Evolutionary conservation across 2,329 filamentous ascomycete species (phyloP).

Genomic region (Hymenoscyphus fructigenus): DNA sequence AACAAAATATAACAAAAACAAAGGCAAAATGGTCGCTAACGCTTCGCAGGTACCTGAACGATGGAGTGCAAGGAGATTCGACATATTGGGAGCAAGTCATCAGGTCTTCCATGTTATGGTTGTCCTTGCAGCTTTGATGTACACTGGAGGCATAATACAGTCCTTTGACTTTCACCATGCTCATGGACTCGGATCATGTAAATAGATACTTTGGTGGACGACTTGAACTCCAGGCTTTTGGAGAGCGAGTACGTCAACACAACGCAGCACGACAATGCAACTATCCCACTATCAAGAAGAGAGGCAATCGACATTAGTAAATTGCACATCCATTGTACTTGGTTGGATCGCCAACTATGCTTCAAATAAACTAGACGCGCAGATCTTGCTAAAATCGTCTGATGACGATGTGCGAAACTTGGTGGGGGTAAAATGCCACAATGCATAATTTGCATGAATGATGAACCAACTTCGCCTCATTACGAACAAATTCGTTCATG

Average conservation of each 20-base stretch:
- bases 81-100: conserved; percentile 48
- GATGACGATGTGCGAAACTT: not conserved
- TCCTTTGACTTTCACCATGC: conserved; percentile 37
- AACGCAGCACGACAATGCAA: not conserved
- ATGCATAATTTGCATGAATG: not conserved
- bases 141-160: conserved; percentile 39
- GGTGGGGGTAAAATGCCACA: not conserved
- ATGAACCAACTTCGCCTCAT: conserved; percentile 17
- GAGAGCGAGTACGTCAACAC: not conserved
- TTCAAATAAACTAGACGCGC: conserved; percentile 8
- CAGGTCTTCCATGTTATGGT: conserved; percentile 51
- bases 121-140: conserved; percentile 42
- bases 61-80: conserved; percentile 44
- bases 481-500: conserved; percentile 22
- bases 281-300: not conserved
- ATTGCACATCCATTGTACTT: not conserved
- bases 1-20: not conserved
- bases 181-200: not conserved
- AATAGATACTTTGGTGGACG: not conserved
- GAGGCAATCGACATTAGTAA: not conserved
- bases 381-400: not conserved
- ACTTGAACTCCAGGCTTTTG: not conserved
- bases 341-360: not conserved
- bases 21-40: not conserved
- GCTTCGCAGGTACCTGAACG: conserved; percentile 44